phyloP scores from a whole-genome alignment of 2,329 filamentous ascomycete species.

The Sclerotinia nivalis region DNA sequence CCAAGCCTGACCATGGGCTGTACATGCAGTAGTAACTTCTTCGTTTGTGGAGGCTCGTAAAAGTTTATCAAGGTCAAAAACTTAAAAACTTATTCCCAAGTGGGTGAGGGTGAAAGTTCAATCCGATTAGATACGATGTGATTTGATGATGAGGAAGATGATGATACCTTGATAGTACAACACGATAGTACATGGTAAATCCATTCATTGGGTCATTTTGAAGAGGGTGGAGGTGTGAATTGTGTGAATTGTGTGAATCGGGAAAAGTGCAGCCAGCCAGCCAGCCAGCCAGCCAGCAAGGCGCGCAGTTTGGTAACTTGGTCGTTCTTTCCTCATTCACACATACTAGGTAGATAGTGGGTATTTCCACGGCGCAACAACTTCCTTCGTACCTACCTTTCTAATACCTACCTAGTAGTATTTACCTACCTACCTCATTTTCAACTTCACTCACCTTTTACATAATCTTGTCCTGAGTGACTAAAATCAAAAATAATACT shows the following conservation, averaged over 20 bases:
- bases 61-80: slow-evolving; percentile 5
- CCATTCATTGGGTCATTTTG: neutral
- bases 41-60: slow-evolving; percentile 2
- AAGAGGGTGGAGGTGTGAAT: neutral
- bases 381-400: neutral
- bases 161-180: neutral
- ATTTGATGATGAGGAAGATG: neutral
- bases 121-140: too few relatives aligned
- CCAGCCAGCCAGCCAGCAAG: neutral
- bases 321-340: neutral
- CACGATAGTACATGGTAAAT: neutral
- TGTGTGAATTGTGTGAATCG: neutral
- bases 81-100: neutral
- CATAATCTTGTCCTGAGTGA: neutral
- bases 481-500: neutral
- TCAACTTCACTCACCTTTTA: neutral
- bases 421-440: too few relatives aligned
- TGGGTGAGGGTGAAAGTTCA: neutral
- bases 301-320: too few relatives aligned
- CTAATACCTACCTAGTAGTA: neutral
- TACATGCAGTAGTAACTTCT: slow-evolving; percentile 8
- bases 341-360: neutral
- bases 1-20: neutral
- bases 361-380: neutral
- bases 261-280: too few relatives aligned